These are phyloP conservation scores for Proliferodiscus dingleyae DNA, from an alignment of 2,329 filamentous ascomycete genomes.

Conservation along the genomic window DNA sequence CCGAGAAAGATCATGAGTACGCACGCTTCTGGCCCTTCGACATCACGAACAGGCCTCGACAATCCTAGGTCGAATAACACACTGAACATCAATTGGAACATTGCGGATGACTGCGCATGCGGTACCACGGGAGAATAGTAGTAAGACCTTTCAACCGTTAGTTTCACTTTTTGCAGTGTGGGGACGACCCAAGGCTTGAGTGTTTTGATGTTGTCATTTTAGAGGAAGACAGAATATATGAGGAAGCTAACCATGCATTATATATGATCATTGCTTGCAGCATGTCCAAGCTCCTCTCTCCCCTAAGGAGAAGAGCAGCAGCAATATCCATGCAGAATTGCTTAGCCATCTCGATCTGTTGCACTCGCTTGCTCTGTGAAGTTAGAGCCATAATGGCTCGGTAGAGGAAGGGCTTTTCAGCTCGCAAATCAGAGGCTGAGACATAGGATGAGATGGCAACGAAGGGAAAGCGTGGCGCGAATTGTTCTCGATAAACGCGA, in stretches of 20 bases:
- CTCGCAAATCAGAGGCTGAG: conserved; percentile 12
- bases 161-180: not conserved
- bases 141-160: conserved; percentile 12
- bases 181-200: not conserved
- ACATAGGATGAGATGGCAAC: conserved; percentile 12
- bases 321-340: conserved; percentile 16
- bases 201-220: not conserved
- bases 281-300: conserved; percentile 23
- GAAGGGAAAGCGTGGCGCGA: conserved; percentile 18
- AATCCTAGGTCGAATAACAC: conserved; percentile 22
- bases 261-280: conserved; percentile 21
- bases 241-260: conserved; percentile 21
- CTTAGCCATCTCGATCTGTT: conserved; percentile 15
- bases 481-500: conserved; percentile 12
- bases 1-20: not conserved
- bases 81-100: conserved; percentile 17
- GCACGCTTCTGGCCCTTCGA: conserved; percentile 8
- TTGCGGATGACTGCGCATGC: conserved; percentile 11
- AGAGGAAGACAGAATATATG: not conserved
- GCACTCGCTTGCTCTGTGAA: conserved; percentile 9
- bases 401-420: conserved; percentile 17
- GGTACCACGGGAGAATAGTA: conserved; percentile 15
- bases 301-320: conserved; percentile 15
- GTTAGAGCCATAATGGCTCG: conserved; percentile 16
- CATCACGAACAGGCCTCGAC: conserved; percentile 13